These are phyloP conservation scores for Epicoccum nigrum DNA, from an alignment of 2,329 filamentous ascomycete genomes.

Conservation along the genomic window DNA sequence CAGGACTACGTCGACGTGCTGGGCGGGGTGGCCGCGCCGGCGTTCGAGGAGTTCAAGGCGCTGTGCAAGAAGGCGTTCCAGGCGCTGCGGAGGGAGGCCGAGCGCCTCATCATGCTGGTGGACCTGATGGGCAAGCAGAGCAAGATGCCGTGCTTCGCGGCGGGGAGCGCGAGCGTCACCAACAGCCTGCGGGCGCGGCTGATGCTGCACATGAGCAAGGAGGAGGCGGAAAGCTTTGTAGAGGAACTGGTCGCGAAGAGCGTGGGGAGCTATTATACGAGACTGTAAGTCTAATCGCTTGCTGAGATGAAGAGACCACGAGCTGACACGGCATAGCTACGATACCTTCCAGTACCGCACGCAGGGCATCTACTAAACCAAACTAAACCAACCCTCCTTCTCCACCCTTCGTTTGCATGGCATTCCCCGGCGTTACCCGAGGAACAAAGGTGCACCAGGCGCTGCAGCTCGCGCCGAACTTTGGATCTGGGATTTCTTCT, in stretches of 20 bases:
- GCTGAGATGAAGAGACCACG: too few species aligned
- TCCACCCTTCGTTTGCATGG: too few species aligned
- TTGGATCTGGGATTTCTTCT: too few species aligned
- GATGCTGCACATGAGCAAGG: conserved; percentile 80
- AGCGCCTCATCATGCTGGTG: conserved; percentile 80
- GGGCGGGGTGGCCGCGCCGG: conserved; percentile 71
- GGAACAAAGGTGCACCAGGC: too few species aligned
- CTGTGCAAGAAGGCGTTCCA: conserved; percentile 86
- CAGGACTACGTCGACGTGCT: conserved; percentile 86
- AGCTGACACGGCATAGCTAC: conserved; percentile 62
- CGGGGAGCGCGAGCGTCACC: conserved; percentile 74
- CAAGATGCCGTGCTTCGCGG: conserved; percentile 81
- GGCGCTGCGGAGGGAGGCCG: conserved; percentile 77
- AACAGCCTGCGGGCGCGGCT: conserved; percentile 74
- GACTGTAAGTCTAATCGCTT: conserved; percentile 64
- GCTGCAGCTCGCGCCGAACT: too few species aligned
- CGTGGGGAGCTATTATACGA: conserved; percentile 84
- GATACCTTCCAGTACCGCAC: conserved; percentile 88
- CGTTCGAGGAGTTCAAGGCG: conserved; percentile 77
- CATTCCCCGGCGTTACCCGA: too few species aligned
- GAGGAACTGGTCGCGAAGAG: conserved; percentile 83
- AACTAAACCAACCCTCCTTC: too few species aligned
- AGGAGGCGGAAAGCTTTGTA: conserved; percentile 81
- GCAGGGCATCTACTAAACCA: conserved; percentile 79
- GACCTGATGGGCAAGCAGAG: conserved; percentile 84